phyloP scores from a whole-genome alignment of 345 rosid species.

The Corchorus olitorius region DNA sequence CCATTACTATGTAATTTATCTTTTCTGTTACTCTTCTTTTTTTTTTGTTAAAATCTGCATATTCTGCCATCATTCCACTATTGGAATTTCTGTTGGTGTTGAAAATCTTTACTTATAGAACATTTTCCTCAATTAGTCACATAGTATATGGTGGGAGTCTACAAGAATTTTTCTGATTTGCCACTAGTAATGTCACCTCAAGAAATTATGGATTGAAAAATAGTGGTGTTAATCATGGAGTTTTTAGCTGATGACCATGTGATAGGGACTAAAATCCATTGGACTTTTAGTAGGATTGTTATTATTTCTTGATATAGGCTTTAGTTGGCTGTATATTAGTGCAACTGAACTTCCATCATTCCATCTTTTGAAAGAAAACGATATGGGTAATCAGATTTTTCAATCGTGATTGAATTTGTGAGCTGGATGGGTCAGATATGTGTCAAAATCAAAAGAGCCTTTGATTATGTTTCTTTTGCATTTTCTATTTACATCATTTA shows the following conservation, averaged over 20 bases:
- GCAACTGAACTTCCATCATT: too few relatives aligned
- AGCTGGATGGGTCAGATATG: too few relatives aligned
- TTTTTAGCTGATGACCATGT: constrained; percentile 7
- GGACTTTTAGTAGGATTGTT: too few relatives aligned
- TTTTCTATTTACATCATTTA: too few relatives aligned
- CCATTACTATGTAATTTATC: neutral
- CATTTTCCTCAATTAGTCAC: constrained; percentile 1
- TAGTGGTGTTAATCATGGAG: constrained; percentile 2
- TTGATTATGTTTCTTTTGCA: too few relatives aligned
- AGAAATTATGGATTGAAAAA: neutral
- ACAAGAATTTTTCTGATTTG: neutral
- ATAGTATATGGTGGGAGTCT: constrained; percentile 5
- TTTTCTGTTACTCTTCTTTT: neutral
- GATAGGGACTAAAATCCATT: constrained; percentile 10
- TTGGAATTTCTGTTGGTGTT: neutral
- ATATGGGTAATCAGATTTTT: too few relatives aligned
- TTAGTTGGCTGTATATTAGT: too few relatives aligned
- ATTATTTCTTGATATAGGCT: too few relatives aligned
- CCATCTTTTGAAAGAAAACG: too few relatives aligned
- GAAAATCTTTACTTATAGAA: constrained; percentile 11
- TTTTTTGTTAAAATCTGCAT: neutral
- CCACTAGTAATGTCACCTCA: constrained; percentile 2
- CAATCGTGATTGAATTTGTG: too few relatives aligned
- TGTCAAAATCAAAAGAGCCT: too few relatives aligned
- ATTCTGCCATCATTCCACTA: neutral